phyloP scores from a whole-genome alignment of 1,284 basidiomycete species.

The Apiotrichum sp. region DNA sequence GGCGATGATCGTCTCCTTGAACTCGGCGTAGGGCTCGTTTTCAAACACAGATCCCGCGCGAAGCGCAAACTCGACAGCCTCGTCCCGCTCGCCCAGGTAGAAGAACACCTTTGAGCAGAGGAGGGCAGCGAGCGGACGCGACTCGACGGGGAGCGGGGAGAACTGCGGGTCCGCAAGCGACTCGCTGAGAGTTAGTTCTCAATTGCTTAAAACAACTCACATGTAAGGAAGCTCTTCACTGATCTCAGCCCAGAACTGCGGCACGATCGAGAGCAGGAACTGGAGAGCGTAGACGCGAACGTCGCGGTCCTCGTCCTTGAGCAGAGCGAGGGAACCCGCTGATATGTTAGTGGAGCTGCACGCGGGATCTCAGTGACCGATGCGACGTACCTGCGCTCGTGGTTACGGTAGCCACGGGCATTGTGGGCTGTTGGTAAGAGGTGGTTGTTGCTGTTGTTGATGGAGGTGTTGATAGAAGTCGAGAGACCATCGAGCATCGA shows the following conservation, averaged over 20 bases:
- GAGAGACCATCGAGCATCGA: neutral
- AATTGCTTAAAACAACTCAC: constrained; percentile 50
- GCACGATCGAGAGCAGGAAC: constrained; percentile 71
- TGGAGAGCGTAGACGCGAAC: constrained; percentile 86
- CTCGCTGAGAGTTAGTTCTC: constrained; percentile 56
- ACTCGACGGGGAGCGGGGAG: constrained; percentile 62
- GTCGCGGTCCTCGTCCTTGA: constrained; percentile 71
- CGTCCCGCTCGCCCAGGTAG: constrained; percentile 86
- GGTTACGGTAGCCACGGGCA: constrained; percentile 40
- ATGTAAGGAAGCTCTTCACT: constrained; percentile 85
- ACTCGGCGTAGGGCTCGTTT: constrained; percentile 69
- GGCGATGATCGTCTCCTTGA: constrained; percentile 86
- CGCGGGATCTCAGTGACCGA: neutral
- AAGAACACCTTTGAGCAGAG: constrained; percentile 94
- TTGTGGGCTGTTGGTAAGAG: constrained; percentile 10
- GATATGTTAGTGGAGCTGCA: constrained; percentile 25
- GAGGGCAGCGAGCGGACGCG: constrained; percentile 73
- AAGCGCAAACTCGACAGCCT: constrained; percentile 85
- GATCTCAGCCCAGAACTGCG: constrained; percentile 96
- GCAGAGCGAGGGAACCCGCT: constrained; percentile 80
- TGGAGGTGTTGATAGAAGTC: neutral
- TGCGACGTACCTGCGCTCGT: constrained; percentile 34
- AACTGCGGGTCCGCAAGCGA: constrained; percentile 68
- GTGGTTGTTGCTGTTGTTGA: constrained; percentile 1
- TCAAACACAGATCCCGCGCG: constrained; percentile 82